These are phyloP conservation scores for Poa pratensis DNA, from an alignment of 176 grass and related monocot species.

Conservation along the genomic window DNA sequence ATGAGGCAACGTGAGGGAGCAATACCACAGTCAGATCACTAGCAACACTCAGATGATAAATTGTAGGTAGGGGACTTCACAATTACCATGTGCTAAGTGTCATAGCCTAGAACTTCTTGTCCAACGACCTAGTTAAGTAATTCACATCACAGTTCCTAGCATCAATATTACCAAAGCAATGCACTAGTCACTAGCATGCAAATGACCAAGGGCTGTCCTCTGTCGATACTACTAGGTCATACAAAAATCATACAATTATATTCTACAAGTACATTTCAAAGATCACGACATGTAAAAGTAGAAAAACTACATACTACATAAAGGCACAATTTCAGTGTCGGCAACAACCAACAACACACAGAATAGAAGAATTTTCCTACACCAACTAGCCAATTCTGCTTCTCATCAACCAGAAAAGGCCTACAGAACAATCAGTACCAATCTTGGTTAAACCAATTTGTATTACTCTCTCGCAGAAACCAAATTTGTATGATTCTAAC, in stretches of 20 bases:
- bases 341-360: not conserved
- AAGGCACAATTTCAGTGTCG: not conserved
- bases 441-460: too few species aligned
- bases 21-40: not conserved
- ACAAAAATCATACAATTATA: not conserved
- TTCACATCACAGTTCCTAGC: too few species aligned
- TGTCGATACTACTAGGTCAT: not conserved
- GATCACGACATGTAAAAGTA: not conserved
- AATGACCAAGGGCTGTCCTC: not conserved
- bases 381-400: not conserved
- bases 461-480: too few species aligned
- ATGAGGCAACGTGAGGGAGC: too few species aligned
- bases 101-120: too few species aligned
- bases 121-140: too few species aligned
- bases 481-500: too few species aligned
- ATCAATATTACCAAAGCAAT: not conserved
- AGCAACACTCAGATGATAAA: too few species aligned
- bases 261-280: not conserved
- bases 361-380: not conserved
- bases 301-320: not conserved
- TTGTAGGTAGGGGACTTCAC: too few species aligned
- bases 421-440: too few species aligned
- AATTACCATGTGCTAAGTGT: too few species aligned
- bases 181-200: not conserved
- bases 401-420: not conserved